A percentile compares a stretch with the other conserved stretches of the same genome.
phyloP scores from a whole-genome alignment of 2,329 filamentous ascomycete species.

The Phaeosphaeria sp. region DNA sequence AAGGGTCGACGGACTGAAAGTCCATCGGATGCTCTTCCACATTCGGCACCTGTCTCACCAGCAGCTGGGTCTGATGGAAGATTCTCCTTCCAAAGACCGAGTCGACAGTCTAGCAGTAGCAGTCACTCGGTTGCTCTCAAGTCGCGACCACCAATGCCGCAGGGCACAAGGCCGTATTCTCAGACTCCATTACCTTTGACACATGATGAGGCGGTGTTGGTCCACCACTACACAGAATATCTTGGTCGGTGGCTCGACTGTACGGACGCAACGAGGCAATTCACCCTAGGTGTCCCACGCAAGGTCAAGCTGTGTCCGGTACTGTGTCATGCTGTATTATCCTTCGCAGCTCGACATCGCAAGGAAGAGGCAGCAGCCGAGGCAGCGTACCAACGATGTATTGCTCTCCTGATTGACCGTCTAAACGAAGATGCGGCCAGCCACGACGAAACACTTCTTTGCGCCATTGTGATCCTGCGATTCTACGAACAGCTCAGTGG shows the following conservation, averaged over 20 bases:
- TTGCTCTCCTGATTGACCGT: slow-evolving; percentile 38
- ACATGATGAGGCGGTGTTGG: slow-evolving; percentile 31
- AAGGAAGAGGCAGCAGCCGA: slow-evolving; percentile 27
- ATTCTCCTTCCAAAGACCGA: neutral
- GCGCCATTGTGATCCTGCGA: slow-evolving; percentile 41
- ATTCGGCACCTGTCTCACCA: neutral
- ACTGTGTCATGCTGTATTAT: slow-evolving; percentile 37
- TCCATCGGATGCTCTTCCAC: slow-evolving; percentile 7
- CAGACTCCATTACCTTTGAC: slow-evolving; percentile 17
- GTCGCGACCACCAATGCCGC: neutral
- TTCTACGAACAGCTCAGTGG: slow-evolving; percentile 43
- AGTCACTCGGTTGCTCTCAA: neutral
- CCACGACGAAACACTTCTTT: slow-evolving; percentile 38
- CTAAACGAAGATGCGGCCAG: slow-evolving; percentile 32
- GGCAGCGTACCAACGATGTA: slow-evolving; percentile 36
- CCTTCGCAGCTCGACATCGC: slow-evolving; percentile 37
- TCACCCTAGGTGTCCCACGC: slow-evolving; percentile 36
- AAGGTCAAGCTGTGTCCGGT: slow-evolving; percentile 37
- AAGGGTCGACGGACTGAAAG: slow-evolving; percentile 18
- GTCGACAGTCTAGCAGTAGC: slow-evolving; percentile 6
- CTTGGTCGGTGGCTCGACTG: slow-evolving; percentile 43
- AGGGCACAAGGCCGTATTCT: neutral
- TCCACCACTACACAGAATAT: slow-evolving; percentile 39
- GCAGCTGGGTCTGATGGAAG: neutral
- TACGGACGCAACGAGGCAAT: slow-evolving; percentile 39